A percentile compares a stretch with the other conserved stretches of the same genome.
These are phyloP conservation scores for Cercospora berteroae DNA, from an alignment of 2,329 filamentous ascomycete genomes.

Conservation along the genomic window DNA sequence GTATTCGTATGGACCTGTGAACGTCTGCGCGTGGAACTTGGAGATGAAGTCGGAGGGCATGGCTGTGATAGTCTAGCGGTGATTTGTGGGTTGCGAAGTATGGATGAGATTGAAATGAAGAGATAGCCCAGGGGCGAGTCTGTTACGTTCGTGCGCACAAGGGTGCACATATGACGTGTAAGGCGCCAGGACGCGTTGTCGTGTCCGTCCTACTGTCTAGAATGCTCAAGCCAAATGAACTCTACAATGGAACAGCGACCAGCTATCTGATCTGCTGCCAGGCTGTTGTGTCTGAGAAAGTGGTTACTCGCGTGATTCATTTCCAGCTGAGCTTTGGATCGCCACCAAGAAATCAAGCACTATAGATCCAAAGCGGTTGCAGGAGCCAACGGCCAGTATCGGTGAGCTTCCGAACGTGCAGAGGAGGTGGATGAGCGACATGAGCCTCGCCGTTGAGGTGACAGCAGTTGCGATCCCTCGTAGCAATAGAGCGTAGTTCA, in stretches of 20 bases:
- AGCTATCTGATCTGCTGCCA: too few species aligned
- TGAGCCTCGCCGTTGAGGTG: not conserved
- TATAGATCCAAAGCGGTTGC: not conserved
- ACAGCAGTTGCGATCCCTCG: not conserved
- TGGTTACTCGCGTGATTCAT: too few species aligned
- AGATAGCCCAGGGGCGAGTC: too few species aligned
- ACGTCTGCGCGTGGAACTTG: conserved; percentile 12
- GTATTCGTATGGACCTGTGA: conserved; percentile 14
- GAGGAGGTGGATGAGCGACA: not conserved
- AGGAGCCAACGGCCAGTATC: not conserved
- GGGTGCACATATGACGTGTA: not conserved
- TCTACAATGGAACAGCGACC: too few species aligned
- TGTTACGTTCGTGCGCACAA: not conserved
- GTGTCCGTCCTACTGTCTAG: not conserved
- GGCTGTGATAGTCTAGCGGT: not conserved
- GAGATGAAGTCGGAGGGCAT: conserved; percentile 4
- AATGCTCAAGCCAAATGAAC: too few species aligned
- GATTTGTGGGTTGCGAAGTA: not conserved
- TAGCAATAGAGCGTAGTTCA: not conserved
- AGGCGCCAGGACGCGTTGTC: not conserved
- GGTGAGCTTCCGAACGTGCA: not conserved
- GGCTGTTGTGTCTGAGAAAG: too few species aligned
- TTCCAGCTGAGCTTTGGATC: too few species aligned
- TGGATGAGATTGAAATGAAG: not conserved
- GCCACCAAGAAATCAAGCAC: too few species aligned